Evolutionary conservation across 2,329 filamentous ascomycete genomes (phyloP), one percentile per base, ranked within the genome.

Genomic region (Coniochaeta hoffmannii): DNA sequence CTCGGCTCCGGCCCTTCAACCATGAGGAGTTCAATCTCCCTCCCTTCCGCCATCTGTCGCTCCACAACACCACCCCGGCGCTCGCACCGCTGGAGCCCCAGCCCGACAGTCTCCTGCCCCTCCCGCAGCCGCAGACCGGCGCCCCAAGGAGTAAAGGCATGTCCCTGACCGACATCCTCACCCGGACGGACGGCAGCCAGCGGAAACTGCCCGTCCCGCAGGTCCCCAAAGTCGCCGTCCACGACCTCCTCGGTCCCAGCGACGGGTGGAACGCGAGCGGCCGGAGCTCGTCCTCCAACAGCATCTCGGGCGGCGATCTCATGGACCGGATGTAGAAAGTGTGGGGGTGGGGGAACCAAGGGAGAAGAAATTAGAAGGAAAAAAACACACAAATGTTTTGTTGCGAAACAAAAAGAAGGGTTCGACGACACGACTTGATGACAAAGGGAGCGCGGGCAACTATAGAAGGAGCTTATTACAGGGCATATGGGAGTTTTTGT

Each of bases 91-190:
- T 84, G 68, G 81, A 84, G 68, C 81, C 81, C 30, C 74, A 79
- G 58, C 70, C 79, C 11, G 78, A 82, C 59, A 69, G 67, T 10
- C 68, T 69, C 49, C 66, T 70, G 59, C 69, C 67, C 3, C 59
- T 61, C 58, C 28, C 31, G 8, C 26, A 19, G n/a, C 80, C 49
- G 60, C 78, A 79, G 60, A 14, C 2, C n/a, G 79, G 80, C 10
- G 83, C 81, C 66, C 76, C 79, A 54, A 74, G 78, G 55, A 76
- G 81, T 63, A 82, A 78, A 55, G 91, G 91, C 38, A 82, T 95
- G 56, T 88, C 90, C 36, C 86, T 97, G 64, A 89, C 86, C 57
- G 93, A 97, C 69, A 97, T 97, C 66, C 94, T 97, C 76, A 90
- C 88, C 66, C 87, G 88, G 62, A 82, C 90, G 1, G 92, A 97